Evolutionary conservation across 306 rosid species (phyloP), one percentile per base, ranked within the genome.

Genomic region (Leucaena leucocephala): DNA sequence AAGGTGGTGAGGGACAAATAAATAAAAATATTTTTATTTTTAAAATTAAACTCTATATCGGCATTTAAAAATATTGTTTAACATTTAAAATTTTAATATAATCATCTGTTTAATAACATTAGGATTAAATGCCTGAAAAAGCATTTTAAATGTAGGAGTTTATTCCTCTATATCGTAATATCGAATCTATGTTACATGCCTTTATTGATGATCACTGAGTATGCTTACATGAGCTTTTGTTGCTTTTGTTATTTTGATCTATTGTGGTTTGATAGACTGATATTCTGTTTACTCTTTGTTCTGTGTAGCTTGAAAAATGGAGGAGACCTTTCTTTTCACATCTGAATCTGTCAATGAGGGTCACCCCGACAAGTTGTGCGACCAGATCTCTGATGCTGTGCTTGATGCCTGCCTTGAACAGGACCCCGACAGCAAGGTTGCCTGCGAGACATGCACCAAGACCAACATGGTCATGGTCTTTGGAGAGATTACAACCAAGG

Each of bases 341-440:
- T 96, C 99, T 21, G 99, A 96, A 75, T 96, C 99, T 1, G 99
- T 96, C 35, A 96, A 96, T 48, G 99, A 96, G 93, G 99, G 99
- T 78, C 99, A 96, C 87, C 99, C 99, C 1, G 99, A 96, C 96
- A 96, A 96, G 93, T 91, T 96, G 78, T 96, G 99, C 65, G 99
- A 96, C 82, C 99, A 96, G 97, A 86, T 96, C 90, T 96, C 99
- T 7, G 99, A 96, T 81, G 99, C 99, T 0, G 99, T 96, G 80
- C 99, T 96, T 0, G 99, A 96, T 52, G 99, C 99, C 17, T 96
- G 99, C 90, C 99, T 96, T 65, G 89, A 83, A 54, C 93, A 96
- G 84, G 99, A 96, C 82, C 94, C 99, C 19, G 99, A 96, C 87
- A 96, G 99, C 86, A 96, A 96, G 94, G 99, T 96, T 80, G 99